phyloP scores from a whole-genome alignment of 2,329 filamentous ascomycete species.

The Aureobasidium uvarum region DNA sequence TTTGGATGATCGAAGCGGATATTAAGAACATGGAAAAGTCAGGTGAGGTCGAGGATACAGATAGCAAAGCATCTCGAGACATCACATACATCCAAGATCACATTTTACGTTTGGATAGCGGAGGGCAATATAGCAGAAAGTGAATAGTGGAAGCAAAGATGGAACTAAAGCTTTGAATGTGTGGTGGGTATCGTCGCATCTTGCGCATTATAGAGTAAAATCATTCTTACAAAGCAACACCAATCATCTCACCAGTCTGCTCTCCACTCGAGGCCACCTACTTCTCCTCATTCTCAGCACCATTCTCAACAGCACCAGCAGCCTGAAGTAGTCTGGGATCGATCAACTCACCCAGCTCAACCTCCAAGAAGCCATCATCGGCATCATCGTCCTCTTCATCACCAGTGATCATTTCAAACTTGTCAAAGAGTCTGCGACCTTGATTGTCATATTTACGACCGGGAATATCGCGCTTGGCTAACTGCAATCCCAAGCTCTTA shows the following conservation, averaged over 20 bases:
- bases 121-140: neutral
- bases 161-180: neutral
- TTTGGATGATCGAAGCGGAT: too few species aligned
- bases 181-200: neutral
- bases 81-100: neutral
- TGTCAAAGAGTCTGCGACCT: constrained; percentile 70
- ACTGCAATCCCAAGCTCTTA: constrained; percentile 55
- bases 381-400: constrained; percentile 46
- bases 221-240: constrained; percentile 4
- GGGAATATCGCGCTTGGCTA: constrained; percentile 68
- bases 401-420: constrained; percentile 69
- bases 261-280: neutral
- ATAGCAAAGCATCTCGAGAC: neutral
- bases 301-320: neutral
- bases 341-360: constrained; percentile 62
- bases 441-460: constrained; percentile 63
- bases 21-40: too few species aligned
- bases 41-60: too few species aligned
- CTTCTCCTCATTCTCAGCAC: neutral
- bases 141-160: neutral
- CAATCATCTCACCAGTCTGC: neutral
- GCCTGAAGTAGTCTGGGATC: constrained; percentile 59
- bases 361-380: constrained; percentile 58
- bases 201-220: neutral
- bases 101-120: neutral